Evolutionary conservation across 805 yeast species (phyloP).

Genomic region (Kuraishia hungarica): DNA sequence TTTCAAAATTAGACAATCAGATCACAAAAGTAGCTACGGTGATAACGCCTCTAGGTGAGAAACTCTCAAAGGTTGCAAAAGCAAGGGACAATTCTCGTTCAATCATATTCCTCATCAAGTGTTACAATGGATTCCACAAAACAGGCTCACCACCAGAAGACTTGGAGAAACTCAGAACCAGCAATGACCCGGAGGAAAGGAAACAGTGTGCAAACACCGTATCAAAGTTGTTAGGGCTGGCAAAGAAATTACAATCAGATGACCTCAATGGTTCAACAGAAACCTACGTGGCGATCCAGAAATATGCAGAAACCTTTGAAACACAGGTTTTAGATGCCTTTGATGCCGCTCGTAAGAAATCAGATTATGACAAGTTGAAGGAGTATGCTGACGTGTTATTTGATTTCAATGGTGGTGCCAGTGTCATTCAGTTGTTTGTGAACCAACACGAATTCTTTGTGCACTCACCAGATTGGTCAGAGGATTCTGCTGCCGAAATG

Average conservation of each 20-base stretch:
- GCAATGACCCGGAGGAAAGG: constrained; percentile 37
- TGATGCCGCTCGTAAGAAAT: constrained; percentile 62
- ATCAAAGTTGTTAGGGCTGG: constrained; percentile 53
- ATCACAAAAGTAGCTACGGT: constrained; percentile 49
- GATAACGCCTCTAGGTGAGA: constrained; percentile 63
- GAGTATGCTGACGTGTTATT: constrained; percentile 67
- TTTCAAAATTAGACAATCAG: constrained; percentile 39
- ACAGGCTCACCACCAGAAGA: constrained; percentile 42
- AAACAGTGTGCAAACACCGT: constrained; percentile 63
- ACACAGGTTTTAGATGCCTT: constrained; percentile 59
- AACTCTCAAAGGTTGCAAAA: constrained; percentile 56
- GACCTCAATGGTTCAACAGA: constrained; percentile 33
- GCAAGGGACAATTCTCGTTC: constrained; percentile 67
- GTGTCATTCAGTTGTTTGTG: constrained; percentile 72
- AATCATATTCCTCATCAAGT: constrained; percentile 63
- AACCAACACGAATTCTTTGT: constrained; percentile 69
- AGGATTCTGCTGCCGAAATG: constrained; percentile 30
- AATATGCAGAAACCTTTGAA: constrained; percentile 74
- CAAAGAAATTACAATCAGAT: constrained; percentile 53
- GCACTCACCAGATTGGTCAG: constrained; percentile 31
- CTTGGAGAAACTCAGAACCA: constrained; percentile 47
- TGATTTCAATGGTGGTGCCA: constrained; percentile 69
- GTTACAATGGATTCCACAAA: constrained; percentile 71
- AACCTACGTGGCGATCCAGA: constrained; percentile 42
- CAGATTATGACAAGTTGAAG: constrained; percentile 63